These are phyloP conservation scores for Pyronema domesticum DNA, from an alignment of 495 filamentous ascomycete genomes.

Conservation along the genomic window DNA sequence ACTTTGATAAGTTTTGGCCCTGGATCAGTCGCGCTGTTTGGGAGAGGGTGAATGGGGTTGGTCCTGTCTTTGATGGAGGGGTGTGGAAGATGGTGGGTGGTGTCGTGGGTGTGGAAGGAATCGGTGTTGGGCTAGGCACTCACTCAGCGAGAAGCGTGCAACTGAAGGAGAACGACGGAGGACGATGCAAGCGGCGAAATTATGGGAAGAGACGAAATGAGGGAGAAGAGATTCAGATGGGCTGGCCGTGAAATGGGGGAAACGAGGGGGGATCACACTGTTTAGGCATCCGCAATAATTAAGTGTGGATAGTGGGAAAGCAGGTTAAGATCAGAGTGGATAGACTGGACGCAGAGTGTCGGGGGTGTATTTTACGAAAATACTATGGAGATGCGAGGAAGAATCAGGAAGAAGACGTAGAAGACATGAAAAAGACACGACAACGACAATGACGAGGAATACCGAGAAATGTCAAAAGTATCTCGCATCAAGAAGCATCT, in stretches of 20 bases:
- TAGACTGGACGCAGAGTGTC: not conserved
- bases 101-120: not conserved
- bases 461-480: too few relatives aligned
- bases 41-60: not conserved
- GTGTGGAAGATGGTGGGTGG: not conserved
- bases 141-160: not conserved
- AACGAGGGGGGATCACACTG: not conserved
- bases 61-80: not conserved
- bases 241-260: not conserved
- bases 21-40: not conserved
- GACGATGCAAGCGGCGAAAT: not conserved
- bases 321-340: not conserved
- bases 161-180: not conserved
- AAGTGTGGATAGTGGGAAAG: not conserved
- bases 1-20: not conserved
- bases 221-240: slow-evolving; percentile 1
- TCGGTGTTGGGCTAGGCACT: not conserved
- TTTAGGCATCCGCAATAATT: not conserved
- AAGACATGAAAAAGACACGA: too few relatives aligned
- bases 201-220: not conserved
- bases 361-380: not conserved
- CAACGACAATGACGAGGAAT: too few relatives aligned
- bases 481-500: too few relatives aligned
- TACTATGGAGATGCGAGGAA: not conserved
- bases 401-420: not conserved